These are phyloP conservation scores for Prunus persica DNA, from an alignment of 306 rosid species.

Conservation along the genomic window Prunus_persica_NCBIv2 NC_034009.1:11534501-11535000, in stretches of 20 bases:
- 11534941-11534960: slow-evolving; percentile 82
- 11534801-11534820: slow-evolving; percentile 69
- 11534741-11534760: background rate
- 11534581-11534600: slow-evolving; percentile 86
- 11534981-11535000: slow-evolving; percentile 94
- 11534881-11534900: slow-evolving; percentile 95
- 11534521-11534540: background rate
- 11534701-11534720: slow-evolving; percentile 20
- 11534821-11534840: slow-evolving; percentile 90
- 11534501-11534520: background rate
- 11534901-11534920: slow-evolving; percentile 98
- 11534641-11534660: slow-evolving; percentile 80
- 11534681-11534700: slow-evolving; percentile 95
- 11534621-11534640: slow-evolving; percentile 85
- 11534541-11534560: background rate
- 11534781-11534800: slow-evolving; percentile 14
- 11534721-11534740: slow-evolving; percentile 11
- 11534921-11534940: slow-evolving; percentile 94
- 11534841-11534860: slow-evolving; percentile 91
- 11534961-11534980: slow-evolving; percentile 85
- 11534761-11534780: slow-evolving; percentile 15
- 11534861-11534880: slow-evolving; percentile 96
- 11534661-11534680: slow-evolving; percentile 97
- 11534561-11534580: slow-evolving; percentile 99
- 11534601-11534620: slow-evolving; percentile 83